Base-by-base conservation (phyloP, 306 rosid species). In the Cicer pinnatifidum region DNA sequence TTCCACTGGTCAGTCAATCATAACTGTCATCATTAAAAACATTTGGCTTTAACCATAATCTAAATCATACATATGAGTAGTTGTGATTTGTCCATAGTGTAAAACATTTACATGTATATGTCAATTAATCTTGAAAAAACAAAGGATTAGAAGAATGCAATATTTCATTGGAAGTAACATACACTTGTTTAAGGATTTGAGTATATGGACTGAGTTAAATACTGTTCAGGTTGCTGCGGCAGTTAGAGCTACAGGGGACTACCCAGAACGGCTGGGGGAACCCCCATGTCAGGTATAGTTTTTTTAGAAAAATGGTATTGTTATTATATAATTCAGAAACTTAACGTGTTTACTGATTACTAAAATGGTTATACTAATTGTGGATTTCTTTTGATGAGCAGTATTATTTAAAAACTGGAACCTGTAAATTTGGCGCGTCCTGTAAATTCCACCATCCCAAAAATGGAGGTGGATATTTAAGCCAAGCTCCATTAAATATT, bases 241-340 rank as follows among this genome's bases (percentile, higher is more conserved):
- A 8, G 94, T 92, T n/a, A 90, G 94, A 84, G 96, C 88, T 69
- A 89, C 96, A 20, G 97, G 94, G 83, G 97, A 92, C n/a, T 92
- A 92, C 84, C 97, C 97, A 8, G 96, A 92, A 76, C 82, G 97
- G 57, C 82, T 65, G 13, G 92, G 96, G 51, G 97, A 90, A 75
- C 96, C 96, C 80, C 82, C 86, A 3, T 92, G 97, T 66, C 71
- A 66, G 71, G 71, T 66, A 44, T 19, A 6, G 11, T 43, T 43
- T 41, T 60, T 33, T 11, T 11, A 1, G 35, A 28, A 28, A 8
- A 5, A 40, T 9, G 37, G 16, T 40, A 1, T 16, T 64, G n/a
- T 64, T 41, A 64, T 20, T 62, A 2, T 39, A 8, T 16, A 19
- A 13, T n/a, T 62, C 48, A n/a, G 33, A 63, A 15, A 6, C 33